These are phyloP conservation scores for Knoxdaviesia capensis DNA, from an alignment of 2,329 filamentous ascomycete species.

Conservation along the genomic window DNA sequence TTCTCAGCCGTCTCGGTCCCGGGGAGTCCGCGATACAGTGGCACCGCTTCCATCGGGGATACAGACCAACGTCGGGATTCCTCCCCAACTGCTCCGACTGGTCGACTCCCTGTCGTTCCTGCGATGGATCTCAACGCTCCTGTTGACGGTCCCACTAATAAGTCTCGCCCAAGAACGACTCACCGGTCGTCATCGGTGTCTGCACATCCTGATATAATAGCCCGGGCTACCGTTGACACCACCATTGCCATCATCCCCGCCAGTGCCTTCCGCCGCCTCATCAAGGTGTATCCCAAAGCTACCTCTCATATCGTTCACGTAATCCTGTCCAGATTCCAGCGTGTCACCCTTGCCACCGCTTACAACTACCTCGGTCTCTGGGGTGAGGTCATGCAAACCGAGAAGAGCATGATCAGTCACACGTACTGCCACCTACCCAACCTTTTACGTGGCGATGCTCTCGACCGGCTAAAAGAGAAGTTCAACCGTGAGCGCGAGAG, in stretches of 20 bases:
- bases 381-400: conserved; percentile 77
- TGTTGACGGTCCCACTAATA: neutral
- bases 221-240: conserved; percentile 86
- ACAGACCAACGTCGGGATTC: no score
- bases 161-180: neutral
- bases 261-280: conserved; percentile 81
- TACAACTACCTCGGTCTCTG: conserved; percentile 88
- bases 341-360: conserved; percentile 84
- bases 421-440: conserved; percentile 85
- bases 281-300: conserved; percentile 84
- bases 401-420: conserved; percentile 84
- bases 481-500: conserved; percentile 72
- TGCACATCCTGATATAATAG: conserved; percentile 89
- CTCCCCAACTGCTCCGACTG: no score
- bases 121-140: conserved; percentile 2
- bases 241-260: conserved; percentile 97
- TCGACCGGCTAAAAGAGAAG: conserved; percentile 79
- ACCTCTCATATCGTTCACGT: conserved; percentile 96
- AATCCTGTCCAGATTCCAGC: conserved; percentile 80
- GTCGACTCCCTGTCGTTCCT: conserved; percentile 6
- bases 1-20: no score
- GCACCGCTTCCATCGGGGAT: no score
- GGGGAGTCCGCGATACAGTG: no score
- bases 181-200: conserved; percentile 33
- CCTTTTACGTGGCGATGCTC: conserved; percentile 62